Evolutionary conservation across 345 rosid species (phyloP).

Genomic region (Arabis hirsuta): DNA sequence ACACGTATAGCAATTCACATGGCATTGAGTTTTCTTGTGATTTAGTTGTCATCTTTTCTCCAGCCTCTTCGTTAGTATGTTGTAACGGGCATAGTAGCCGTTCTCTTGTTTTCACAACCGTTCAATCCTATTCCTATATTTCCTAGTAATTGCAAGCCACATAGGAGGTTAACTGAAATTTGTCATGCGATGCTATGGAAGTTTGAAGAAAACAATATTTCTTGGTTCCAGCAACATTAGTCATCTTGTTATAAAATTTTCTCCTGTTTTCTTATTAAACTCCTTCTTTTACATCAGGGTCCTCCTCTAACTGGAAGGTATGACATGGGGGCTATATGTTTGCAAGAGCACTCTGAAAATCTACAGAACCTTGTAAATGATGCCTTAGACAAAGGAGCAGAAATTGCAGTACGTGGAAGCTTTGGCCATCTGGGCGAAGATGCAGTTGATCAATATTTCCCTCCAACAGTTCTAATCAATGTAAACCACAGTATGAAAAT

Average conservation of each 20-base stretch:
- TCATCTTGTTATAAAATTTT: constrained; percentile 21
- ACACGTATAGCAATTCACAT: not conserved
- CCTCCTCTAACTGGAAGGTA: constrained; percentile 90
- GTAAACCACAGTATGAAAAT: constrained; percentile 87
- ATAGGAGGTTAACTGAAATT: not conserved
- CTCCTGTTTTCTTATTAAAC: not conserved
- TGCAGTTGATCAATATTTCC: constrained; percentile 95
- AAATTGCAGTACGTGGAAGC: constrained; percentile 87
- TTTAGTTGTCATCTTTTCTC: constrained; percentile 13
- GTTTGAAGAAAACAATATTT: not conserved
- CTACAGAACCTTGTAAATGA: constrained; percentile 86
- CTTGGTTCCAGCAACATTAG: constrained; percentile 5
- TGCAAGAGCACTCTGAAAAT: constrained; percentile 90
- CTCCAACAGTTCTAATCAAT: constrained; percentile 84
- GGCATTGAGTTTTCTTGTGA: constrained; percentile 8
- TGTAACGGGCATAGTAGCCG: not conserved
- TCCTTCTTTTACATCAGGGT: constrained; percentile 57
- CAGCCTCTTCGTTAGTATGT: constrained; percentile 11
- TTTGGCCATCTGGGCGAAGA: constrained; percentile 89
- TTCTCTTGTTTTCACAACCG: constrained; percentile 14
- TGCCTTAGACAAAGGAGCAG: constrained; percentile 92
- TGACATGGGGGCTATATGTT: constrained; percentile 99
- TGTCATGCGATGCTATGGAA: not conserved
- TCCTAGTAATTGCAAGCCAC: not conserved
- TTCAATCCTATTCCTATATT: not conserved